A percentile compares a stretch with the other conserved stretches of the same genome.
Evolutionary conservation across 2,329 filamentous ascomycete species (phyloP).

Genomic region (Hypoxylon sp.): DNA sequence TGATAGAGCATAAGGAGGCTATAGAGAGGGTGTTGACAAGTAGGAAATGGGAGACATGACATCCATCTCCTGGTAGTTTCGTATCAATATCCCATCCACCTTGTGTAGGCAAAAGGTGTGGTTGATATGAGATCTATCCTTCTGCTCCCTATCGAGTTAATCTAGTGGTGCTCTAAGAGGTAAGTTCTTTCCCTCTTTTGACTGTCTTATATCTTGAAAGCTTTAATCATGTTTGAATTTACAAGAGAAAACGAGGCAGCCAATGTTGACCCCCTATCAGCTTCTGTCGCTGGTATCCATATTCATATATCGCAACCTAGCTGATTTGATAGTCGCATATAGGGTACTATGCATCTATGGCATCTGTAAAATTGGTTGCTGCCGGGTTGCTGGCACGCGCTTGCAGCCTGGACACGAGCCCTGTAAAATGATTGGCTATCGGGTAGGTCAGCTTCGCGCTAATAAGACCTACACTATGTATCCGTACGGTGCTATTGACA

Average conservation of each 20-base stretch:
- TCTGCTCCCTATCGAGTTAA: background rate
- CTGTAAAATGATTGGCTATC: constrained; percentile 8
- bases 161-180: background rate
- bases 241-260: background rate
- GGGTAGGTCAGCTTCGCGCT: background rate
- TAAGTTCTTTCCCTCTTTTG: background rate
- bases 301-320: background rate
- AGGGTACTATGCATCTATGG: background rate
- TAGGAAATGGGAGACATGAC: no score
- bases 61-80: no score
- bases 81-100: background rate
- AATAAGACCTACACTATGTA: no score
- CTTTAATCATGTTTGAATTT: background rate
- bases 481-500: no score
- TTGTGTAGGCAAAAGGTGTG: background rate
- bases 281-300: no score
- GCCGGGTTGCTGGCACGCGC: background rate
- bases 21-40: no score
- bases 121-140: background rate
- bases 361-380: no score
- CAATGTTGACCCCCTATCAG: no score
- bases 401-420: background rate
- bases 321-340: background rate
- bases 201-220: background rate
- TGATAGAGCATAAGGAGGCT: background rate